Percentiles rank a stretch among this genome's conserved stretches.
phyloP scores from a whole-genome alignment of 1,284 basidiomycete species.

The Pterulicium gracile region DNA sequence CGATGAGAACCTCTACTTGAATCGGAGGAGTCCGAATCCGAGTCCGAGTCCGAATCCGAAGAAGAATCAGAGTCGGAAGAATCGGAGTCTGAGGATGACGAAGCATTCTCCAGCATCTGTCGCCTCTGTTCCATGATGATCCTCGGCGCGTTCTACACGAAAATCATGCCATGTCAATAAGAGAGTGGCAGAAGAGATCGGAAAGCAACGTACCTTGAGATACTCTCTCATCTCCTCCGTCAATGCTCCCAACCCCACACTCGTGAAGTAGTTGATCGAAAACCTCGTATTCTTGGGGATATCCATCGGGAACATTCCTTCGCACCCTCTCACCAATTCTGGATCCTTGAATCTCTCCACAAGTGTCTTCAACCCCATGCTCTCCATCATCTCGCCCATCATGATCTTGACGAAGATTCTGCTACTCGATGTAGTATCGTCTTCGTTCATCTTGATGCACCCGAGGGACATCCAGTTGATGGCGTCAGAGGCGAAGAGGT shows the following conservation, averaged over 20 bases:
- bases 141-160: slow-evolving; percentile 77
- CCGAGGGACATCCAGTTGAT: slow-evolving; percentile 86
- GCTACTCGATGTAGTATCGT: slow-evolving; percentile 91
- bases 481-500: slow-evolving; percentile 76
- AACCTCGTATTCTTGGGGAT: slow-evolving; percentile 96
- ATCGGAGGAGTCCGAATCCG: slow-evolving; percentile 17
- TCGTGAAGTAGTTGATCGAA: slow-evolving; percentile 97
- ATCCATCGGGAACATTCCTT: slow-evolving; percentile 90
- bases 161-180: slow-evolving; percentile 7
- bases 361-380: slow-evolving; percentile 79
- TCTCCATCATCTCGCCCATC: slow-evolving; percentile 90
- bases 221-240: slow-evolving; percentile 98
- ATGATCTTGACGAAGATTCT: slow-evolving; percentile 98
- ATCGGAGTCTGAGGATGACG: slow-evolving; percentile 47
- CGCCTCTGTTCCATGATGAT: slow-evolving; percentile 89
- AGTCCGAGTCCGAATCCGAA: slow-evolving; percentile 23
- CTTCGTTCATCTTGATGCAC: slow-evolving; percentile 90
- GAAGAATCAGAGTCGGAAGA: slow-evolving; percentile 22
- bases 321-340: slow-evolving; percentile 67
- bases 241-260: slow-evolving; percentile 81
- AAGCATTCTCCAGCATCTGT: slow-evolving; percentile 67
- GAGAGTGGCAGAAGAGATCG: slow-evolving; percentile 1
- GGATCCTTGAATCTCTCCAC: slow-evolving; percentile 82
- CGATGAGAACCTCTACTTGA: slow-evolving; percentile 17
- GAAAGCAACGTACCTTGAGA: slow-evolving; percentile 55